phyloP scores from a whole-genome alignment of 352 stramenopile species.

The Aphanomyces cochlioides region DNA sequence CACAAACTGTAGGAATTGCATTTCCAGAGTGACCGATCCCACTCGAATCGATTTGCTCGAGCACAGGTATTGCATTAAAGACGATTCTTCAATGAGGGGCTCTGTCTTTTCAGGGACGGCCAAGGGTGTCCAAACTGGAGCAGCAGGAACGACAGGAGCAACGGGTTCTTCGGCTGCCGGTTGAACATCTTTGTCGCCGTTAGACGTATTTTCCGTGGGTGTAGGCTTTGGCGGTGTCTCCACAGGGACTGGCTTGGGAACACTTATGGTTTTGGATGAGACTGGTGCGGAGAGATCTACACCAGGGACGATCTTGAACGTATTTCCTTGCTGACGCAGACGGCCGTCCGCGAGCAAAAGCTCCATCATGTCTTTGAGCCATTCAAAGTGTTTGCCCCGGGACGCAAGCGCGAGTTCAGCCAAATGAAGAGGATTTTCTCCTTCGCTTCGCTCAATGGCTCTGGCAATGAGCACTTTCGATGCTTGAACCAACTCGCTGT shows the following conservation, averaged over 20 bases:
- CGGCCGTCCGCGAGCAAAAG: slow-evolving; percentile 1
- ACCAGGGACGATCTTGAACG: background rate
- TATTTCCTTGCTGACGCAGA: background rate
- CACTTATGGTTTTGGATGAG: background rate
- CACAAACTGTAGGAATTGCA: slow-evolving; percentile 4
- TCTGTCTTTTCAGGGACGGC: background rate
- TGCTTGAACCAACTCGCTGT: background rate
- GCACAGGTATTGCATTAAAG: background rate
- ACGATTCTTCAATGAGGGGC: background rate
- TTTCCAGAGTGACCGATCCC: background rate
- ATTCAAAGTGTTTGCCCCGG: background rate
- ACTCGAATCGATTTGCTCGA: slow-evolving; percentile 13
- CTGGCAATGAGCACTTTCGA: background rate
- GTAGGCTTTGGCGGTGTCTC: background rate
- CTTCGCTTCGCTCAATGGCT: slow-evolving; percentile 8
- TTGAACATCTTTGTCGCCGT: too few relatives aligned
- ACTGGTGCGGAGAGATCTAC: background rate
- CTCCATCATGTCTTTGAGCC: slow-evolving; percentile 1
- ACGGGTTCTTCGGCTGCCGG: background rate
- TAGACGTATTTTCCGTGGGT: background rate
- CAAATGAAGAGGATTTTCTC: background rate
- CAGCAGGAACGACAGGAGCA: background rate
- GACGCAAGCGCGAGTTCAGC: background rate
- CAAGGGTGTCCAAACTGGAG: background rate
- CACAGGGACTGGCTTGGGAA: background rate